Base-by-base conservation (phyloP, 1,284 basidiomycete genomes). In the Cutaneotrichosporon dermatis region DNA sequence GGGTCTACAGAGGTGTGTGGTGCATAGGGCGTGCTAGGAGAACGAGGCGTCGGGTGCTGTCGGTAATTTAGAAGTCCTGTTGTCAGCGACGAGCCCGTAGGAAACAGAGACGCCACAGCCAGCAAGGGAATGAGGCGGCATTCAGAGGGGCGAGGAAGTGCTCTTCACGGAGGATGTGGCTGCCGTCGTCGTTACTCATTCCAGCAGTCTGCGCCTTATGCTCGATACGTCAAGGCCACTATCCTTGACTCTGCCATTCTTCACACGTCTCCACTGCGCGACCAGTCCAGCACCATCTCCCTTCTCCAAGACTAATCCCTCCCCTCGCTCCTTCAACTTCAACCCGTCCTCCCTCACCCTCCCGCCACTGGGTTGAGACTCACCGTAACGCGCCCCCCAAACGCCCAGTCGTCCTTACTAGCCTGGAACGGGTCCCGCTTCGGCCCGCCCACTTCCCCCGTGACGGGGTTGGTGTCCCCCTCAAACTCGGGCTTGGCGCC, bases 391-490 rank as follows among this genome's bases (percentile, higher is more conserved):
- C 78, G 59, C 1, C 78, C 78, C 13, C 71, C 75, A 64, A 74
- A 79, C 62, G 74, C 73, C 78, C 78, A 79, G 60, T 79, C 77
- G 16, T 62, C 63, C 55, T 71, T 67, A 1, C 73, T 73, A 3
- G 73, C 73, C 41, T 69, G 71, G 57, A 84, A 76, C 15, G 83
- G 83, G 66, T 84, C 82, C 15, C 76, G 75, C 71, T 84, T 84
- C 1, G 83, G 83, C 0, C 83, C 83, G 0, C 82, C 83, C 7
- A 79, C 65, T 66, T 84, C 83, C 13, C 83, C 83, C 37, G 83
- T 84, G n/a, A 68, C 68, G 3, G 83, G 83, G 68, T 84, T 83
- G 1, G 69, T 66, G 8, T 83, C 82, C 4, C 83, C 83, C 55
- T 82, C 78, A 57, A 84, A 84, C 51, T 82, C 79, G 40, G 69